Evolutionary conservation across 1,139 yeast genomes (phyloP).

Genomic region (Zygotorulaspora mrakii): DNA sequence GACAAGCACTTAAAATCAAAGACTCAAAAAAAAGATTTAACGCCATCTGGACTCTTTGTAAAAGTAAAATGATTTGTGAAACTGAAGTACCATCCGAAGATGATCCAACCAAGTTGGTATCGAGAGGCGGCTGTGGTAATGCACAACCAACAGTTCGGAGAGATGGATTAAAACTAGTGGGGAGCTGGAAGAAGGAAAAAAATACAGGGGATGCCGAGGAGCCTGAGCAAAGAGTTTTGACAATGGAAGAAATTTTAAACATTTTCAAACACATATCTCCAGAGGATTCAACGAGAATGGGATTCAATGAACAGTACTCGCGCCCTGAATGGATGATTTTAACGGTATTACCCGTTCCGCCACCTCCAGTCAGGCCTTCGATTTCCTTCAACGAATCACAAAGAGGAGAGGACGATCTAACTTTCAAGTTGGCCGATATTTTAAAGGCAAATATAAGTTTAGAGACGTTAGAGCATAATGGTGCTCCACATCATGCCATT

Average conservation of each 20-base stretch:
- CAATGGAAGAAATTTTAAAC: conserved; percentile 84
- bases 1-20: conserved; percentile 81
- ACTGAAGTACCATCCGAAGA: conserved; percentile 74
- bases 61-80: conserved; percentile 92
- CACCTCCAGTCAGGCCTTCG: conserved; percentile 98
- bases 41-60: conserved; percentile 92
- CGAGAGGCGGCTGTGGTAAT: conserved; percentile 98
- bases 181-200: conserved; percentile 93
- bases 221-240: conserved; percentile 85
- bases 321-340: conserved; percentile 98
- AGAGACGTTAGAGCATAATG: conserved; percentile 94
- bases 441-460: conserved; percentile 94
- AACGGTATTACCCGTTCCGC: conserved; percentile 98
- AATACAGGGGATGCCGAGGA: conserved; percentile 69
- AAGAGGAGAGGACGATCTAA: conserved; percentile 98
- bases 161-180: conserved; percentile 93
- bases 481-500: conserved; percentile 97
- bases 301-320: conserved; percentile 93
- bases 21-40: conserved; percentile 95
- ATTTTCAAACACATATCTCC: conserved; percentile 88
- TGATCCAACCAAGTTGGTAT: conserved; percentile 47
- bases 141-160: conserved; percentile 93
- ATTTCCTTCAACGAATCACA: conserved; percentile 98
- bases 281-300: conserved; percentile 76
- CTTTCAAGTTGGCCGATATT: conserved; percentile 95